phyloP scores from a whole-genome alignment of 78 protist genomes.

The Dictyostelium intermedium region DNA sequence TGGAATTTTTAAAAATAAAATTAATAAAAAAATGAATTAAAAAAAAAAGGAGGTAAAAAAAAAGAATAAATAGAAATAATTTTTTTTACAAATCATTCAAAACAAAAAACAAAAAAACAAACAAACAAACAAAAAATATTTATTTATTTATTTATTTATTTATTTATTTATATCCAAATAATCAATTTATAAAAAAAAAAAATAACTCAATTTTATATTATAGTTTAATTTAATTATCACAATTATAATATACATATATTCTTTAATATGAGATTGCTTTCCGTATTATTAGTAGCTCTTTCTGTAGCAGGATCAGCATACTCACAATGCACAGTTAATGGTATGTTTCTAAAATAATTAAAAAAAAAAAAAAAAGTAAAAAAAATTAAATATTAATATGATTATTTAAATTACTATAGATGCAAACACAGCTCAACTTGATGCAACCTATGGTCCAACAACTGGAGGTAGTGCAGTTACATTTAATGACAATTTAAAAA shows the following conservation, averaged over 20 bases:
- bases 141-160: background rate
- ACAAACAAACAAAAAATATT: background rate
- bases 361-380: background rate
- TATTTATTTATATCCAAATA: background rate
- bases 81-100: background rate
- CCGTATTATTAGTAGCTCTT: background rate
- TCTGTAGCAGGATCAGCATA: background rate
- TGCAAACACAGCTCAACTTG: constrained; percentile 19
- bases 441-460: constrained; percentile 24
- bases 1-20: background rate
- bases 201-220: background rate
- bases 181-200: background rate
- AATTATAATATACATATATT: background rate
- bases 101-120: background rate
- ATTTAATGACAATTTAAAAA: background rate
- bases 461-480: constrained; percentile 35
- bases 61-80: background rate
- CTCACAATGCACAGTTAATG: background rate
- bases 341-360: background rate
- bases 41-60: background rate
- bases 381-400: background rate
- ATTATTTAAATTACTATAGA: background rate
- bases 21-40: background rate
- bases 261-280: background rate
- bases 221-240: background rate